Evolutionary conservation across 1,284 basidiomycete genomes (phyloP), one percentile per base, ranked within the genome.

Genomic region (Coniferiporia sulphurascens): DNA sequence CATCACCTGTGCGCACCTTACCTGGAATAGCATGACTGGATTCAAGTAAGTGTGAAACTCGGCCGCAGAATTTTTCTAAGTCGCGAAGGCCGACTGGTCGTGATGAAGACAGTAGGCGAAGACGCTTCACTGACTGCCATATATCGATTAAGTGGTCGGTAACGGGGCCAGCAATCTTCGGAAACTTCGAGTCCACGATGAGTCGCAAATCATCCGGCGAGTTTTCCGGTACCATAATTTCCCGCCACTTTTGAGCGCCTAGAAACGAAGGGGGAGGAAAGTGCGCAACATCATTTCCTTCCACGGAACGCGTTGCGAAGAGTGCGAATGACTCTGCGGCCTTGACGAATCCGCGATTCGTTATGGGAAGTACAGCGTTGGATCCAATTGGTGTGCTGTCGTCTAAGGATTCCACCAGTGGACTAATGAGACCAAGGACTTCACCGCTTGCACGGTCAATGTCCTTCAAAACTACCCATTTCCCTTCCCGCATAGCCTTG

Each of bases 391-490:
- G 86, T 58, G 89, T 89, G 2, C 84, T 86, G 4, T 81, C 72
- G 1, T 82, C 77, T n/a, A 96, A 76, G 27, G 89, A 90, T 68
- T 96, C 89, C 0, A 90, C 80, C 19, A 98, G 80, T 4, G 92
- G 90, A 50, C 92, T 86, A 64, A 96, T 78, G 22, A 90, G 81
- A 0, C 91, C 91, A 4, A 97, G 81, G 5, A 97, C 87, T 68
- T 98, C 95, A 62, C 80, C 86, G 61, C 89, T 90, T 12, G 88
- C 95, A 56, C 86, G 81, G 73, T 99, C 97, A 52, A 99, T 86
- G 68, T 98, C 94, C 69, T 97, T 89, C 48, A 99, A 83, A 1
- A 99, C 86, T 1, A 99, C 79, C 96, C 97, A 99, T 69, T 87
- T 86, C 12, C 97, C 97, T 65, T 92, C 86, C 46, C 86, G 83